phyloP scores from a whole-genome alignment of 345 rosid species.

The Arabidopsis thaliana region DNA sequence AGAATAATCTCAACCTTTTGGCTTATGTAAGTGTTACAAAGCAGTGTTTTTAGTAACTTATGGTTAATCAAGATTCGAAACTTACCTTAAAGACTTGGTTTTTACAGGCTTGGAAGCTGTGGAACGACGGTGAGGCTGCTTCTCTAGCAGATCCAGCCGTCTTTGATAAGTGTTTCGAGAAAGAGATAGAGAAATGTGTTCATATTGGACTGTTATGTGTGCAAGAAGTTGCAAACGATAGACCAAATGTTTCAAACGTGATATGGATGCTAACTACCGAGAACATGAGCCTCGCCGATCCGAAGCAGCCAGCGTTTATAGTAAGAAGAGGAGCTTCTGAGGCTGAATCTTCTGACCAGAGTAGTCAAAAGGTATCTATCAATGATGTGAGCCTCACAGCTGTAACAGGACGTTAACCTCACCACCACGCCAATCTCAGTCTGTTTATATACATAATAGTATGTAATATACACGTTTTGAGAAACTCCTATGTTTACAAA shows the following conservation, averaged over 20 bases:
- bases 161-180: conserved; percentile 27
- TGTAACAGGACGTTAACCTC: conserved; percentile 38
- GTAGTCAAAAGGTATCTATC: conserved; percentile 40
- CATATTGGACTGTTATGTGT: conserved; percentile 56
- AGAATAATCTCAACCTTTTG: conserved; percentile 36
- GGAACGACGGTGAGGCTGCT: conserved; percentile 41
- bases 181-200: conserved; percentile 46
- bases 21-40: conserved; percentile 47
- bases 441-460: background rate
- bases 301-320: conserved; percentile 45
- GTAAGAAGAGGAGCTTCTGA: conserved; percentile 27
- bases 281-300: conserved; percentile 19
- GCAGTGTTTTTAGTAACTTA: conserved; percentile 9
- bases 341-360: conserved; percentile 40
- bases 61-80: conserved; percentile 15
- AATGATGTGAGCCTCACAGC: conserved; percentile 46
- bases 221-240: conserved; percentile 46
- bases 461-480: background rate
- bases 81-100: background rate
- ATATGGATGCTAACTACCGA: conserved; percentile 42
- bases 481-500: background rate
- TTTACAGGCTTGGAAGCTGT: conserved; percentile 51
- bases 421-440: conserved; percentile 14
- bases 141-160: conserved; percentile 42
- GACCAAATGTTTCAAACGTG: conserved; percentile 50